Conservation (phyloP, 805 yeast genomes). For the Barnettozyma salicaria region DNA sequence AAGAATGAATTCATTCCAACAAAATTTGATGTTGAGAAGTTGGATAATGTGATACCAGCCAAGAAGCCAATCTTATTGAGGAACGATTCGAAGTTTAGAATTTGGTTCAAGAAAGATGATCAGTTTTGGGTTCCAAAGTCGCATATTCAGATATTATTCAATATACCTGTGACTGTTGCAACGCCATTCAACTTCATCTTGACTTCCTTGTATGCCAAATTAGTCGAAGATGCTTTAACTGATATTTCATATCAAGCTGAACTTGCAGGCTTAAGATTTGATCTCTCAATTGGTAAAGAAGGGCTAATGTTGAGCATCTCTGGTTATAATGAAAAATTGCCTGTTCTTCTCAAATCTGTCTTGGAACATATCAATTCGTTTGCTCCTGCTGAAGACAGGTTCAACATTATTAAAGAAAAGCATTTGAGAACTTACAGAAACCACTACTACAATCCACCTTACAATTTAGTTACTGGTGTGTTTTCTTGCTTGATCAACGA, state of each 20-base stretch:
- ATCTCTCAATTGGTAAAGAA: conserved; percentile 54
- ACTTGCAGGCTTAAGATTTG: conserved; percentile 66
- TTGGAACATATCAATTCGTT: conserved; percentile 48
- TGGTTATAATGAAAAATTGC: conserved; percentile 83
- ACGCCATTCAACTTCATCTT: conserved; percentile 54
- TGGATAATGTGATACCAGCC: conserved; percentile 29
- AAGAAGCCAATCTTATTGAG: conserved; percentile 59
- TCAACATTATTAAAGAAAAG: conserved; percentile 61
- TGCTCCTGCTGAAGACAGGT: conserved; percentile 49
- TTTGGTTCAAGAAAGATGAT: conserved; percentile 91
- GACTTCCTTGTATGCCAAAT: conserved; percentile 58
- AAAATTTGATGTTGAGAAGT: conserved; percentile 56
- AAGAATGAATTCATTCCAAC: conserved; percentile 81
- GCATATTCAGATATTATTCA: conserved; percentile 55
- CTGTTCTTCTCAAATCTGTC: conserved; percentile 54
- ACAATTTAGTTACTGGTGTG: conserved; percentile 63
- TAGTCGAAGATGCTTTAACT: conserved; percentile 69
- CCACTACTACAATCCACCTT: conserved; percentile 69
- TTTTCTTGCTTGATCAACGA: conserved; percentile 66
- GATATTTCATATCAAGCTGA: conserved; percentile 80
- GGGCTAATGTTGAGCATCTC: conserved; percentile 62
- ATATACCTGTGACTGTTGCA: conserved; percentile 54
- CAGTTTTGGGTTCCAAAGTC: conserved; percentile 87
- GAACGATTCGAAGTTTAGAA: conserved; percentile 43
- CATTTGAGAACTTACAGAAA: conserved; percentile 57